These are phyloP conservation scores for Arthrobotrys entomopaga DNA, from an alignment of 2,329 filamentous ascomycete species.

Conservation along the genomic window DNA sequence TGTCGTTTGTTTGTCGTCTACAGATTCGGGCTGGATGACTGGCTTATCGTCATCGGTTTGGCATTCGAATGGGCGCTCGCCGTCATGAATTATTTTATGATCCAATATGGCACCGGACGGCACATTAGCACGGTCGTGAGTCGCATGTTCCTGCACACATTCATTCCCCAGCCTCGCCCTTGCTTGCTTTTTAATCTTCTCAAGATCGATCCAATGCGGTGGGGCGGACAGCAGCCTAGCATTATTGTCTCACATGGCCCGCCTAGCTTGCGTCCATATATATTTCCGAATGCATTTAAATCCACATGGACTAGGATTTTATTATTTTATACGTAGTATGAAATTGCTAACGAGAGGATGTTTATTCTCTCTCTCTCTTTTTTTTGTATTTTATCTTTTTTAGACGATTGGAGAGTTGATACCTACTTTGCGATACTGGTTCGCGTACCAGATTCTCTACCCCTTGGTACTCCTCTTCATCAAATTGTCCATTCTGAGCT, in stretches of 20 bases:
- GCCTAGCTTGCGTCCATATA: no score
- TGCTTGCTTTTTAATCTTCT: slow-evolving; percentile 27
- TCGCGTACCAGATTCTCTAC: slow-evolving; percentile 63
- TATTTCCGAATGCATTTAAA: no score
- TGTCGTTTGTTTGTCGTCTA: slow-evolving; percentile 57
- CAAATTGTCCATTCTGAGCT: slow-evolving; percentile 63
- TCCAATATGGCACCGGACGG: slow-evolving; percentile 53
- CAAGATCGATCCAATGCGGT: neutral
- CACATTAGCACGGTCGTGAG: slow-evolving; percentile 56
- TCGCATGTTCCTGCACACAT: neutral
- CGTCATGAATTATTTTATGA: slow-evolving; percentile 56
- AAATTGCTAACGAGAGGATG: no score
- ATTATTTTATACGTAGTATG: no score
- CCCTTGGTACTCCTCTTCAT: slow-evolving; percentile 61
- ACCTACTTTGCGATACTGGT: slow-evolving; percentile 60
- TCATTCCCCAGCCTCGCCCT: slow-evolving; percentile 5
- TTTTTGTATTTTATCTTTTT: neutral
- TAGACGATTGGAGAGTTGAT: slow-evolving; percentile 52
- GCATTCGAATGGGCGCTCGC: slow-evolving; percentile 56
- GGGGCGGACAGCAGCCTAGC: no score
- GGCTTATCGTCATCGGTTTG: slow-evolving; percentile 60
- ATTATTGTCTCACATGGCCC: no score
- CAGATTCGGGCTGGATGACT: slow-evolving; percentile 60
- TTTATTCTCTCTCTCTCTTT: no score
- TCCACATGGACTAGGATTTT: no score